Conservation (phyloP, 495 filamentous ascomycete genomes). For the Aspergillus nanangensis region DNA sequence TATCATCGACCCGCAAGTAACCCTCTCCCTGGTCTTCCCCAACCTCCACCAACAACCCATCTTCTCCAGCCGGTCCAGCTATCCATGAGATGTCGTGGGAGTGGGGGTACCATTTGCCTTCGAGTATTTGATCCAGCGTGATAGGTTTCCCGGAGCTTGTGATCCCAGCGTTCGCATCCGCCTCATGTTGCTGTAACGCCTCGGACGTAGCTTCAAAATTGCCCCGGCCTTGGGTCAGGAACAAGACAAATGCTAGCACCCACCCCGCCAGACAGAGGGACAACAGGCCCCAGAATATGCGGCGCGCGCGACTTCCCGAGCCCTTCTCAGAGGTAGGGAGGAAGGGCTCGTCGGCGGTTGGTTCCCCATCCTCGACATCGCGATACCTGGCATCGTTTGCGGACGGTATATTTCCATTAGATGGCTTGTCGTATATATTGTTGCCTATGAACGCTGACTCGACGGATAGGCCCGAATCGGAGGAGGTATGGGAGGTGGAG, state of each 20-base stretch:
- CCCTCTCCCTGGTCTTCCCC: conserved; percentile 52
- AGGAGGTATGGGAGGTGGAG: conserved; percentile 28
- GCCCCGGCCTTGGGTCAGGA: conserved; percentile 52
- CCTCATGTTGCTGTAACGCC: conserved; percentile 35
- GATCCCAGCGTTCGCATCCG: conserved; percentile 60
- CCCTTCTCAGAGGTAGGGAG: conserved; percentile 18
- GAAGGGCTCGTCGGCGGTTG: conserved; percentile 23
- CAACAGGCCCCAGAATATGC: conserved; percentile 63
- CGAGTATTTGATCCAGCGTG: conserved; percentile 74
- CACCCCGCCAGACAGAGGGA: conserved; percentile 69
- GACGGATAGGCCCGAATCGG: conserved; percentile 37
- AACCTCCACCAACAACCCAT: conserved; percentile 75
- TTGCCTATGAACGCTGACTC: conserved; percentile 30
- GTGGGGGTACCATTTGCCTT: conserved; percentile 63
- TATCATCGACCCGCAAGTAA: conserved; percentile 84
- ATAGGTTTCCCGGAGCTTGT: conserved; percentile 71
- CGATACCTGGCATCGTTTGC: conserved; percentile 24
- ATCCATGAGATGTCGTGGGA: conserved; percentile 84
- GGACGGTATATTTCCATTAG: neutral
- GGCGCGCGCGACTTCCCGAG: conserved; percentile 43
- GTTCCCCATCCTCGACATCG: conserved; percentile 36
- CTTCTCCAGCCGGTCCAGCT: conserved; percentile 74
- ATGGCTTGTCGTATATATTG: conserved; percentile 17
- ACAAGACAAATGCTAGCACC: conserved; percentile 72
- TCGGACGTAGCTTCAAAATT: conserved; percentile 18